phyloP scores from a whole-genome alignment of 2,329 filamentous ascomycete species.

The Aspergillus phoenicis region DNA sequence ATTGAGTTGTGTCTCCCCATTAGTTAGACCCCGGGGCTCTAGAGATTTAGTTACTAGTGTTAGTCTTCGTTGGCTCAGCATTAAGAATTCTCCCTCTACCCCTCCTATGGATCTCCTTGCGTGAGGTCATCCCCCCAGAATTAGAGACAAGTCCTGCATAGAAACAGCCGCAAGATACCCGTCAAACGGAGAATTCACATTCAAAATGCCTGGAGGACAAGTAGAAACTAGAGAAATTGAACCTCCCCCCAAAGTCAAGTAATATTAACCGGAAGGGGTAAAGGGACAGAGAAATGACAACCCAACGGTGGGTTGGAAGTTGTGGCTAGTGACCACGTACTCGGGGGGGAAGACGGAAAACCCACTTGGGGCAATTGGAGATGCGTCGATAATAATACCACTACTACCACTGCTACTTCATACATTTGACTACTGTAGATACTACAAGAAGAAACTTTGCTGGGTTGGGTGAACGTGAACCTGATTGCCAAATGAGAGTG shows the following conservation, averaged over 20 bases:
- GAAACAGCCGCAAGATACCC: neutral
- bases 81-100: constrained; percentile 12
- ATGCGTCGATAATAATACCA: neutral
- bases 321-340: constrained; percentile 21
- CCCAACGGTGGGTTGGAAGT: constrained; percentile 7
- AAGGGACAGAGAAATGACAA: constrained; percentile 1
- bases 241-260: neutral
- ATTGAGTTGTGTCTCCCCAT: constrained; percentile 6
- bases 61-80: neutral
- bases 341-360: neutral
- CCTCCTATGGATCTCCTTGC: constrained; percentile 13
- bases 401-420: too few species aligned
- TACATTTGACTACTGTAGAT: neutral
- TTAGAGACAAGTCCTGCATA: neutral
- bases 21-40: constrained; percentile 7
- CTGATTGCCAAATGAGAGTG: constrained; percentile 2
- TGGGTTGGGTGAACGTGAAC: constrained; percentile 1
- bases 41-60: neutral
- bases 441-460: neutral
- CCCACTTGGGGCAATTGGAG: neutral
- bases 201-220: too few species aligned
- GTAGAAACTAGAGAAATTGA: too few species aligned
- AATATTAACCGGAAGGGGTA: neutral
- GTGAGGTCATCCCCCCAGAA: constrained; percentile 1
- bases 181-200: neutral